Conservation (phyloP, 164 flowering plant species). For the Aristolochia contorta region DNA sequence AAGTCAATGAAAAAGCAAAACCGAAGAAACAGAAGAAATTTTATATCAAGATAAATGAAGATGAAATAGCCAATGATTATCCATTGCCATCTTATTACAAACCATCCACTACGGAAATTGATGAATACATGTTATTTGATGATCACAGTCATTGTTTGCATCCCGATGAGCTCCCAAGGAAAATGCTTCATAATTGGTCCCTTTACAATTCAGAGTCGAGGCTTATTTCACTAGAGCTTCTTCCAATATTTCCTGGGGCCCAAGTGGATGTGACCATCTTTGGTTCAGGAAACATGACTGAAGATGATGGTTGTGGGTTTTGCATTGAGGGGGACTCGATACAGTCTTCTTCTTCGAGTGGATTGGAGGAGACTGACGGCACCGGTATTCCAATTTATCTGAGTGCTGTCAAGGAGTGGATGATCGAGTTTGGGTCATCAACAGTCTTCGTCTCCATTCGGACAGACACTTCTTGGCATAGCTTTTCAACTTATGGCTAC, state of each 20-base stretch:
- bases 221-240: constrained; percentile 77
- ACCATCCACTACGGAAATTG: constrained; percentile 45
- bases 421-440: constrained; percentile 82
- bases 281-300: constrained; percentile 81
- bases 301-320: constrained; percentile 79
- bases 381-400: constrained; percentile 79
- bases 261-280: constrained; percentile 78
- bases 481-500: neutral
- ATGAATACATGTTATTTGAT: constrained; percentile 68
- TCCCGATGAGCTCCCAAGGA: constrained; percentile 54
- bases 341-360: constrained; percentile 27
- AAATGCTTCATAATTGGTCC: constrained; percentile 90
- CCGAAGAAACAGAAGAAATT: constrained; percentile 31
- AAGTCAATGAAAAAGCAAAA: constrained; percentile 48
- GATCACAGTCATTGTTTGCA: constrained; percentile 28
- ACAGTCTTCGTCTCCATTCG: constrained; percentile 69
- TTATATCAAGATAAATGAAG: constrained; percentile 85
- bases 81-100: constrained; percentile 87
- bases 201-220: constrained; percentile 86
- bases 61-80: constrained; percentile 90
- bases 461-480: constrained; percentile 89
- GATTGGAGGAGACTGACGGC: constrained; percentile 26
- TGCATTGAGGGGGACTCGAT: constrained; percentile 38
- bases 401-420: constrained; percentile 93
- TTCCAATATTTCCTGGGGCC: constrained; percentile 81